Base-by-base conservation (phyloP, 108 stramenopile genomes). In the Discostella stelligeroides region DNA sequence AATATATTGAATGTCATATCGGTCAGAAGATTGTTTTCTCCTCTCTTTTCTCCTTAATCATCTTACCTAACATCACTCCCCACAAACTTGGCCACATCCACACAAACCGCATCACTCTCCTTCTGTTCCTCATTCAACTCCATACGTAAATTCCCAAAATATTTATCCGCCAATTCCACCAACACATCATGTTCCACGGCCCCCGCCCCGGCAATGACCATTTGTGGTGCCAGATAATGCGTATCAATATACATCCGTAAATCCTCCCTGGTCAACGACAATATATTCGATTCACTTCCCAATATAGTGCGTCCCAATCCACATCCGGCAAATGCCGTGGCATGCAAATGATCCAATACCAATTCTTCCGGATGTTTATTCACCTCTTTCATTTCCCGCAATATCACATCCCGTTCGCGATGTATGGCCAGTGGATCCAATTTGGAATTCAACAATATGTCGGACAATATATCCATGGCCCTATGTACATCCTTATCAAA, bases 321-420 rank as follows among this genome's bases (percentile, higher is more conserved):
- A 46, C 91, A 87, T 49, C 95, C 95, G 47, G 88, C 84, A 76
- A 96, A 99, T 34, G 98, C 98, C 0, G 98, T 98, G 41, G 95
- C 96, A 79, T 99, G 99, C 66, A 99, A 88, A 67, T 98, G 87
- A 84, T 99, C 99, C 43, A 99, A 80, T 37, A 98, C 92, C 60
- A 98, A 82, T 83, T 99, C 99, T 76, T 99, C 99, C 49, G 95
- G 87, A 61, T 97, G 86, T 86, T 98, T 98, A 89, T 97, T 97
- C 50, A 99, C 98, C 82, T 99, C 98, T 67, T 94, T 82, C 98
- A 98, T 98, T 85, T 99, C 99, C 63, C 99, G 69, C 41, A 99
- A 64, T 73, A 99, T 99, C 41, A 99, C 99, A 70, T 97, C 97
- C 12, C 99, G 83, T 84, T 99, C 99, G 5, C 96, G 82, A 15